These are phyloP conservation scores for Pythium sp. DNA, from an alignment of 352 stramenopile genomes.

Conservation along the genomic window DNA sequence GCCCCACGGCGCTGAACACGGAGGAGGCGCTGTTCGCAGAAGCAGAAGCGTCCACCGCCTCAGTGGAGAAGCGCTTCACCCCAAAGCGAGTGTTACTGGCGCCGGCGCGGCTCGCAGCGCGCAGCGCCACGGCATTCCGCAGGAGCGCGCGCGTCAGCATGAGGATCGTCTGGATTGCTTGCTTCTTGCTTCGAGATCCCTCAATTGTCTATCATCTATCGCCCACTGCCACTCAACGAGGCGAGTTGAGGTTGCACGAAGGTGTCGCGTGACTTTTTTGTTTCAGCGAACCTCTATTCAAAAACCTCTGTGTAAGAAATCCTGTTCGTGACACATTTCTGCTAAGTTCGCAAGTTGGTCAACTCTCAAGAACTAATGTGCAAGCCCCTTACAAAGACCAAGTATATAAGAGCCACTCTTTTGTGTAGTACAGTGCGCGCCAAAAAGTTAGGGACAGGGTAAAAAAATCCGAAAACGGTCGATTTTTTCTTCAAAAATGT, in stretches of 20 bases:
- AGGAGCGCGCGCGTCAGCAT: conserved; percentile 15
- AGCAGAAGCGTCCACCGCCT: not conserved
- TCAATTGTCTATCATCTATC: not conserved
- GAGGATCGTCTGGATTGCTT: not conserved
- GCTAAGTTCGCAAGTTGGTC: too few species aligned
- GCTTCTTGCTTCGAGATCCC: conserved; percentile 11
- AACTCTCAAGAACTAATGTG: too few species aligned
- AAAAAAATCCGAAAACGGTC: too few species aligned
- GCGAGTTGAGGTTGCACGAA: conserved; percentile 3
- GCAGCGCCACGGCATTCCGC: conserved; percentile 11
- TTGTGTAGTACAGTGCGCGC: too few species aligned
- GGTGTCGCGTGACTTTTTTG: not conserved
- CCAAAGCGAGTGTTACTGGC: not conserved
- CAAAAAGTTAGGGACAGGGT: too few species aligned
- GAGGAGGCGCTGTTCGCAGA: not conserved
- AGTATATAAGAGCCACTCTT: too few species aligned
- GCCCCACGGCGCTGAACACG: conserved; percentile 32
- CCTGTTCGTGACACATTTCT: too few species aligned
- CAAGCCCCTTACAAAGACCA: too few species aligned
- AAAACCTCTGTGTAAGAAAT: too few species aligned
- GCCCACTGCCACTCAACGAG: conserved; percentile 2
- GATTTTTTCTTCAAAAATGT: too few species aligned
- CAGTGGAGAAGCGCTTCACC: conserved; percentile 10
- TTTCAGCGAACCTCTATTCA: too few species aligned
- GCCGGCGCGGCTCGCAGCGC: not conserved